Evolutionary conservation across 2,329 filamentous ascomycete genomes (phyloP).

Genomic region (Zasmidium angulare): DNA sequence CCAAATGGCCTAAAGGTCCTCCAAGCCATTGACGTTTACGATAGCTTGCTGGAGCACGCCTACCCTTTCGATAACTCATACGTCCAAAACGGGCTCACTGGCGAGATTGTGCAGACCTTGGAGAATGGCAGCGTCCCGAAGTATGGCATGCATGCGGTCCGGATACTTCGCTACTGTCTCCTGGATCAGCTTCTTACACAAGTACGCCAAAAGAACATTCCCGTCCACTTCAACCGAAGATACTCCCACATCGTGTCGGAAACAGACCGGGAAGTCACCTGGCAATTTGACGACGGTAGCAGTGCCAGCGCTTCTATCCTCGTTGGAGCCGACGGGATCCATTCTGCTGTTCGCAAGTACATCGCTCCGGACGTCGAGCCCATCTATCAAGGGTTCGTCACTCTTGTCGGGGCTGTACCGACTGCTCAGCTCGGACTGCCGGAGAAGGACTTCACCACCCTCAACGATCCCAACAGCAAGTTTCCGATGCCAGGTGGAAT

Average conservation of each 20-base stretch:
- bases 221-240: constrained; percentile 1
- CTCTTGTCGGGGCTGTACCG: constrained; percentile 1
- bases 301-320: constrained; percentile 3
- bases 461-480: not conserved
- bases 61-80: constrained; percentile 2
- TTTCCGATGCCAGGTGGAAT: constrained; percentile 1
- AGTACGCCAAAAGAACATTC: constrained; percentile 1
- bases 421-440: not conserved
- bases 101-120: not conserved
- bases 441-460: not conserved
- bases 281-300: constrained; percentile 2
- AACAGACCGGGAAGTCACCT: not conserved
- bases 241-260: constrained; percentile 1
- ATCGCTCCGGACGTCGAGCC: constrained; percentile 1
- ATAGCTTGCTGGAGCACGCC: not conserved
- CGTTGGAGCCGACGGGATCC: constrained; percentile 2
- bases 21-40: constrained; percentile 2
- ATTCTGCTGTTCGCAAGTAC: constrained; percentile 3
- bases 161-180: not conserved
- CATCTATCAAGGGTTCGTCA: not conserved
- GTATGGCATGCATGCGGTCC: not conserved
- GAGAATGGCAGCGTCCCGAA: not conserved
- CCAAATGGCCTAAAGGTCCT: constrained; percentile 5
- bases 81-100: not conserved
- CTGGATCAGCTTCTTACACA: not conserved